Conservation (phyloP, 2,329 filamentous ascomycete species). For the Leptographium procerum region DNA sequence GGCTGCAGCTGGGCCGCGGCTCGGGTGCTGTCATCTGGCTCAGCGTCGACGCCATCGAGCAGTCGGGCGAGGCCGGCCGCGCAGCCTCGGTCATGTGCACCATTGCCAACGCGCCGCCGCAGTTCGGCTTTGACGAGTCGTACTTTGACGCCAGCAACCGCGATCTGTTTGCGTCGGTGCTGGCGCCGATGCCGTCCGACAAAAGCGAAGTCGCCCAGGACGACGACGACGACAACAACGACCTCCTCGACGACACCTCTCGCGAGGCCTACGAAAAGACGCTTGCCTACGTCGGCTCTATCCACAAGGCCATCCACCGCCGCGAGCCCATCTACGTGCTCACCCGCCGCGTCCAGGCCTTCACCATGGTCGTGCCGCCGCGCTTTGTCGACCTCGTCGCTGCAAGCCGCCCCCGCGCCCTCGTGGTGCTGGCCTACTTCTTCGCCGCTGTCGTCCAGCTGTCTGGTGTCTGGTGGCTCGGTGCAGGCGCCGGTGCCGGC, state of each 20-base stretch:
- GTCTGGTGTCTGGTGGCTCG: constrained; percentile 17
- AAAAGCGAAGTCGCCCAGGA: too few species aligned
- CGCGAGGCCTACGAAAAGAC: constrained; percentile 18
- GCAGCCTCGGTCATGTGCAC: constrained; percentile 11
- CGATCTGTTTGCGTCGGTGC: constrained; percentile 5
- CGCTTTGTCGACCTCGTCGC: constrained; percentile 15
- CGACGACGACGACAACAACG: too few species aligned
- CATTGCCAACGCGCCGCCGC: constrained; percentile 13
- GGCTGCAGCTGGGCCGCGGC: constrained; percentile 13
- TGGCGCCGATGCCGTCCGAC: constrained; percentile 12
- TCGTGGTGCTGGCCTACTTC: constrained; percentile 17
- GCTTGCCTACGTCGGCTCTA: constrained; percentile 17
- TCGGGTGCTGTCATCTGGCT: constrained; percentile 17
- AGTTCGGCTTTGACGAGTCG: constrained; percentile 15
- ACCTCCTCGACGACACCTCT: constrained; percentile 12
- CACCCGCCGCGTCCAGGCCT: constrained; percentile 16
- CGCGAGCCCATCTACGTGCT: constrained; percentile 21
- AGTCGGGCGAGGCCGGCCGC: constrained; percentile 6
- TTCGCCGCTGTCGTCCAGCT: constrained; percentile 15
- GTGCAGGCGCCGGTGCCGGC: constrained; percentile 6
- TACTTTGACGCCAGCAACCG: constrained; percentile 16
- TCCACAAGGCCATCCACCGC: constrained; percentile 15
- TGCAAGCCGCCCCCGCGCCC: constrained; percentile 14
- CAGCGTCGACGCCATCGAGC: constrained; percentile 14
- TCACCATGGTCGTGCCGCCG: constrained; percentile 15